Conservation (phyloP, 2,329 filamentous ascomycete species). For the Curvularia hawaiiensis region DNA sequence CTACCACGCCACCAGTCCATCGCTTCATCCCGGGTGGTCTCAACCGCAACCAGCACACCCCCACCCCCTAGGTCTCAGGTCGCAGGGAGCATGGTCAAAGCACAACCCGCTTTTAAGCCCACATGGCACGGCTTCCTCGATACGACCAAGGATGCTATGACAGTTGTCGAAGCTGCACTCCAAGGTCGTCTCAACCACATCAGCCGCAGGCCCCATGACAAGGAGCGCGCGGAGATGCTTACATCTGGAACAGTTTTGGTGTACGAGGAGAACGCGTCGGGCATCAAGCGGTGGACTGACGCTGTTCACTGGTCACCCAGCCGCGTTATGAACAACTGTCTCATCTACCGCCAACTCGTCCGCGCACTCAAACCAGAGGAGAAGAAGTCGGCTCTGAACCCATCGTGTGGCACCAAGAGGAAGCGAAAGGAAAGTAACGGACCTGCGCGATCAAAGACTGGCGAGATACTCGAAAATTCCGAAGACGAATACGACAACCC, state of each 20-base stretch:
- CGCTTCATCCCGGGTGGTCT: slow-evolving; percentile 35
- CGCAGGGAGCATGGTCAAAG: slow-evolving; percentile 40
- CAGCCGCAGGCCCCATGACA: slow-evolving; percentile 82
- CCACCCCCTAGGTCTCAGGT: slow-evolving; percentile 37
- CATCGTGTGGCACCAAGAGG: slow-evolving; percentile 44
- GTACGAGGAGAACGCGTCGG: slow-evolving; percentile 88
- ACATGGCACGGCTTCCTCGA: slow-evolving; percentile 71
- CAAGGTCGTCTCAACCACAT: slow-evolving; percentile 74
- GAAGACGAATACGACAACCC: slow-evolving; percentile 44
- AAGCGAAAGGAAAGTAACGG: slow-evolving; percentile 43
- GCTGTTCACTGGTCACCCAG: slow-evolving; percentile 90
- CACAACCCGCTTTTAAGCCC: slow-evolving; percentile 58
- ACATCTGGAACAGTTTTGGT: slow-evolving; percentile 86
- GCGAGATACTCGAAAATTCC: slow-evolving; percentile 36
- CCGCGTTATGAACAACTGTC: slow-evolving; percentile 81
- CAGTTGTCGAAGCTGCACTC: slow-evolving; percentile 81
- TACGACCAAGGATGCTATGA: slow-evolving; percentile 75
- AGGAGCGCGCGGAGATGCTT: slow-evolving; percentile 78
- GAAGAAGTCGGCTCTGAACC: slow-evolving; percentile 44
- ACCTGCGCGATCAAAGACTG: slow-evolving; percentile 35
- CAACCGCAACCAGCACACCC: slow-evolving; percentile 34
- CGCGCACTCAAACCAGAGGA: slow-evolving; percentile 45
- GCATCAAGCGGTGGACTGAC: slow-evolving; percentile 94
- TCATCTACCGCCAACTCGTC: slow-evolving; percentile 79
- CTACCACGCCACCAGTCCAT: slow-evolving; percentile 39